Conservation (phyloP, 73 alveolate species). For the Stentor roeselii region DNA sequence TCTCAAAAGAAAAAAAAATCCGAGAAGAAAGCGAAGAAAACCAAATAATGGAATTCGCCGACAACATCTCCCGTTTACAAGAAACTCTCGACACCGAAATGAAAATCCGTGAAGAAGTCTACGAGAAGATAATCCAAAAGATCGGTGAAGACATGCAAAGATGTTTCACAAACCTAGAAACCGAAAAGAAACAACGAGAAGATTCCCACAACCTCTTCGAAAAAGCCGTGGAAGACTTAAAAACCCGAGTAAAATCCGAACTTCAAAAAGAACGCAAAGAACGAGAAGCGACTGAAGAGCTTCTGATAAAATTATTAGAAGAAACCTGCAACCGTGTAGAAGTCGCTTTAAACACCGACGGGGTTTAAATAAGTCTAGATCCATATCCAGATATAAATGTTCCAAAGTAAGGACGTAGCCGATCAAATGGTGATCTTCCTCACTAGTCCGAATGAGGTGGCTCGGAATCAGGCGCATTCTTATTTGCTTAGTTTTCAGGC, state of each 20-base stretch:
- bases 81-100: slow-evolving; percentile 26
- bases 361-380: no score
- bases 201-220: not conserved
- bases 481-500: not conserved
- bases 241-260: not conserved
- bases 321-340: slow-evolving; percentile 28
- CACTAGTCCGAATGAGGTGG: slow-evolving; percentile 13
- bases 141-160: slow-evolving; percentile 26
- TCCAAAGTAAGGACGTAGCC: not conserved
- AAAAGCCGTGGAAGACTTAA: slow-evolving; percentile 14
- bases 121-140: not conserved
- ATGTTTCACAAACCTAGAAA: not conserved
- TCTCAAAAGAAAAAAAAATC: slow-evolving; percentile 61
- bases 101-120: slow-evolving; percentile 12
- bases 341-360: not conserved
- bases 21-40: slow-evolving; percentile 46
- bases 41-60: slow-evolving; percentile 28
- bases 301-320: slow-evolving; percentile 4
- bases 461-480: not conserved
- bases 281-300: slow-evolving; percentile 25
- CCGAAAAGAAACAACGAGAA: slow-evolving; percentile 12
- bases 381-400: slow-evolving; percentile 4
- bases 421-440: slow-evolving; percentile 3
- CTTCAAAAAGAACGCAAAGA: slow-evolving; percentile 5
- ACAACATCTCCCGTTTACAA: slow-evolving; percentile 1